A percentile compares a stretch with the other conserved stretches of the same genome.
These are phyloP conservation scores for Dentipellis fragilis DNA, from an alignment of 768 basidiomycete genomes.

Conservation along the genomic window DNA sequence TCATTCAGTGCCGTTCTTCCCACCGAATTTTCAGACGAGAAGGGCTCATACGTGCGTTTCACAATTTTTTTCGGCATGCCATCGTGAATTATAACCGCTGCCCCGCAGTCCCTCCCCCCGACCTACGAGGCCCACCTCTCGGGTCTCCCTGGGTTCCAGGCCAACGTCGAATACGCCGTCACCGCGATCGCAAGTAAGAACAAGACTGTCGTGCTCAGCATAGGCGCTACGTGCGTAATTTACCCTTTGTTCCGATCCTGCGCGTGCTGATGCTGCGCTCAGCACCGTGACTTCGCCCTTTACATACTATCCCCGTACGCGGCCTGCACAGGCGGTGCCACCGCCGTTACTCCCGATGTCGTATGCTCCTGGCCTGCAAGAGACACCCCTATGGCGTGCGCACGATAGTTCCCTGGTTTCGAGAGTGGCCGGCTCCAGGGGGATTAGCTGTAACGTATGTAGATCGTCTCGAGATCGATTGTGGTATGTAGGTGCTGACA, in stretches of 20 bases:
- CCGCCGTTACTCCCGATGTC: constrained; percentile 25
- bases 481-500: not conserved
- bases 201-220: constrained; percentile 43
- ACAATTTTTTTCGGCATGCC: not conserved
- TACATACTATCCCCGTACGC: constrained; percentile 55
- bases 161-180: constrained; percentile 54
- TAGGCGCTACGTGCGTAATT: constrained; percentile 40
- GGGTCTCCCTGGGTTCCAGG: constrained; percentile 64
- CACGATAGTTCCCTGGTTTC: constrained; percentile 27
- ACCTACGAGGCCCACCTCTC: constrained; percentile 58
- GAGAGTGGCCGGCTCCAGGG: not conserved
- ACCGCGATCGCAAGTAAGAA: constrained; percentile 42
- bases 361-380: constrained; percentile 29
- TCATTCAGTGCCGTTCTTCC: constrained; percentile 51
- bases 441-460: constrained; percentile 2
- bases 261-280: not conserved
- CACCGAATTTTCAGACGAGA: constrained; percentile 43
- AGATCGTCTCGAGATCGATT: not conserved
- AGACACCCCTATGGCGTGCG: constrained; percentile 40
- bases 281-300: constrained; percentile 54
- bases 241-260: not conserved
- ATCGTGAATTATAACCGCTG: not conserved
- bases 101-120: constrained; percentile 53
- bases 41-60: constrained; percentile 45
- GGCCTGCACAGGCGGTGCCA: constrained; percentile 46